phyloP scores from a whole-genome alignment of 192 early-diverging fungal genomes.

The Lunasporangiospora selenospora region DNA sequence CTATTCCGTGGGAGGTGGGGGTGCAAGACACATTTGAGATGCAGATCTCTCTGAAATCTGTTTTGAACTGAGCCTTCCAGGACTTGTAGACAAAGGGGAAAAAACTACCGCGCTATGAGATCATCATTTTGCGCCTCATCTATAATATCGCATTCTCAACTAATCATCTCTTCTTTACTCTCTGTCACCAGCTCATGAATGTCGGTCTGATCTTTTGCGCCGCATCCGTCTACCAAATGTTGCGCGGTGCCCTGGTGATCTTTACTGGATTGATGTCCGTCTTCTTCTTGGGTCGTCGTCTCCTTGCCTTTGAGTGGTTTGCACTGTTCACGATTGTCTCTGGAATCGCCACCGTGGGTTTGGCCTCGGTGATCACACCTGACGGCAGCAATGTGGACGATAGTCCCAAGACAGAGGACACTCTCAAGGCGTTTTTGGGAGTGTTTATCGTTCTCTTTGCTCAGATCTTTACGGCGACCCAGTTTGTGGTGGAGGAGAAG shows the following conservation, averaged over 20 bases:
- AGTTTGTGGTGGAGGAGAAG: slow-evolving; percentile 98
- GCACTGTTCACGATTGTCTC: slow-evolving; percentile 81
- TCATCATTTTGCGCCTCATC: not conserved
- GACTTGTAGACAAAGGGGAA: no score
- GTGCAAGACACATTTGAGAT: no score
- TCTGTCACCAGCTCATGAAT: slow-evolving; percentile 89
- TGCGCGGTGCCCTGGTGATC: slow-evolving; percentile 94
- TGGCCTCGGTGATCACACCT: slow-evolving; percentile 59
- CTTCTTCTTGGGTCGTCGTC: slow-evolving; percentile 81
- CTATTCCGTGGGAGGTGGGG: no score
- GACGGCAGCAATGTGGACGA: slow-evolving; percentile 19
- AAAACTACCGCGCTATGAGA: no score
- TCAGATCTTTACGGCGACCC: slow-evolving; percentile 91
- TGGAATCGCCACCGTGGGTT: slow-evolving; percentile 91
- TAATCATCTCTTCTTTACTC: not conserved
- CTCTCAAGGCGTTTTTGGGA: slow-evolving; percentile 73
- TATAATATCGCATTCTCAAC: not conserved
- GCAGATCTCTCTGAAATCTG: no score
- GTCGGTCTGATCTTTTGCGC: slow-evolving; percentile 93
- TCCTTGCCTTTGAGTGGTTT: slow-evolving; percentile 83
- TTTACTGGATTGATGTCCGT: slow-evolving; percentile 92
- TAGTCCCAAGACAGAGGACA: slow-evolving; percentile 29
- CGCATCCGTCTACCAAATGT: slow-evolving; percentile 95
- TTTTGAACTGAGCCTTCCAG: no score
- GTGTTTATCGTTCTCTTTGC: slow-evolving; percentile 87